Evolutionary conservation across 192 early-diverging fungal species (phyloP).

Genomic region (Entophlyctis helioformis): DNA sequence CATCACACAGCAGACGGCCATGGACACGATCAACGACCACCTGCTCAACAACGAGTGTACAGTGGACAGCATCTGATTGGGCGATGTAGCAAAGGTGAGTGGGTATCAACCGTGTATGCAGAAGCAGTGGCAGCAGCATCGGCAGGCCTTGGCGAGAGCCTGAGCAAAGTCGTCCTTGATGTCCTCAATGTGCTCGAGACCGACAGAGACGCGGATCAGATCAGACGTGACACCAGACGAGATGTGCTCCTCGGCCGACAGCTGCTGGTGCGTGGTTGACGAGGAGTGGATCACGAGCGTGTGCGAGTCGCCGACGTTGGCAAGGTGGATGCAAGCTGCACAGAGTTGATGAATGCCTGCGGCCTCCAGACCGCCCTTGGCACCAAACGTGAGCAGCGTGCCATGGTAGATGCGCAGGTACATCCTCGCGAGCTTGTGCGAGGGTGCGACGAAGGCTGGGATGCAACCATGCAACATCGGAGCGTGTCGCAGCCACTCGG

Average conservation of each 20-base stretch:
- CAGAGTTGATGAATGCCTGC: constrained; percentile 60
- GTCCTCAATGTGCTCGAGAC: constrained; percentile 60
- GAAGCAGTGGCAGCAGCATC: too few species aligned
- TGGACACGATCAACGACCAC: too few species aligned
- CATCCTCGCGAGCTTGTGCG: constrained; percentile 67
- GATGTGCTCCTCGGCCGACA: constrained; percentile 69
- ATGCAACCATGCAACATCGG: constrained; percentile 75
- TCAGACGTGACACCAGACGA: constrained; percentile 67
- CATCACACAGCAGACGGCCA: too few species aligned
- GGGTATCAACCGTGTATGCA: too few species aligned
- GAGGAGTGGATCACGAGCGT: constrained; percentile 80
- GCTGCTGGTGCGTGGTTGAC: constrained; percentile 79
- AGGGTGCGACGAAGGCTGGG: constrained; percentile 72
- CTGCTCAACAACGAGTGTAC: too few species aligned
- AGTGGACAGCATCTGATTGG: too few species aligned
- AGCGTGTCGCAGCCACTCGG: constrained; percentile 61
- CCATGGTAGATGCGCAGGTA: constrained; percentile 77
- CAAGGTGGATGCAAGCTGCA: constrained; percentile 80
- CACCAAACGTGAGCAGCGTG: constrained; percentile 52
- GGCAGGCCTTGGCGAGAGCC: too few species aligned
- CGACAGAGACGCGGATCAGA: constrained; percentile 73
- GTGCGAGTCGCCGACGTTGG: constrained; percentile 89
- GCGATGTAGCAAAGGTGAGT: too few species aligned
- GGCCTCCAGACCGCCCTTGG: constrained; percentile 35
- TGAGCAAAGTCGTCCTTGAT: constrained; percentile 39